Percentiles rank a stretch among this genome's conserved stretches.
These are phyloP conservation scores for Suillus subluteus DNA, from an alignment of 768 basidiomycete species.

Conservation along the genomic window DNA sequence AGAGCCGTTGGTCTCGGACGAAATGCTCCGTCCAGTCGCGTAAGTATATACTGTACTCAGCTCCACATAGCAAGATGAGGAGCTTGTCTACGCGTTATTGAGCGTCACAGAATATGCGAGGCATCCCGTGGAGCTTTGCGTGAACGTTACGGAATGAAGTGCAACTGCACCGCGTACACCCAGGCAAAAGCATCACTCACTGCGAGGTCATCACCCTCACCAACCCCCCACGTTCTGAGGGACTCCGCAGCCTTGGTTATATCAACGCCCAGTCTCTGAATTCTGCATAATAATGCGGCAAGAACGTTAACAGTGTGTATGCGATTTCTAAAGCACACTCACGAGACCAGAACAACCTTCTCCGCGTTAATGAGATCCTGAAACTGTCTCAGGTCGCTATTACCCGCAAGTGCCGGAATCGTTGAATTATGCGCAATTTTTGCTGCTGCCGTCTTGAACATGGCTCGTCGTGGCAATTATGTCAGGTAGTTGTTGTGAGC, in stretches of 20 bases:
- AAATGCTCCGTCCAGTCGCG: neutral
- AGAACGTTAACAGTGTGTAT: neutral
- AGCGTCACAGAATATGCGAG: neutral
- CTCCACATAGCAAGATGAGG: neutral
- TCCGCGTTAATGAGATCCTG: conserved; percentile 92
- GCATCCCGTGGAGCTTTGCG: neutral
- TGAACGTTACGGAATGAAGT: neutral
- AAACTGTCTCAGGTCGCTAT: conserved; percentile 77
- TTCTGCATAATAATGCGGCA: conserved; percentile 35
- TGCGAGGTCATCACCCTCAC: conserved; percentile 83
- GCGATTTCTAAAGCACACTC: conserved; percentile 29
- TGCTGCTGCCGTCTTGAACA: conserved; percentile 80
- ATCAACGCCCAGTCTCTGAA: conserved; percentile 70
- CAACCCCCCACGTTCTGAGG: conserved; percentile 69
- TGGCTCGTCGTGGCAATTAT: conserved; percentile 28
- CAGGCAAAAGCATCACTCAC: conserved; percentile 44
- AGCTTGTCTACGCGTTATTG: neutral
- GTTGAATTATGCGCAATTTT: conserved; percentile 91
- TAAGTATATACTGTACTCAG: neutral
- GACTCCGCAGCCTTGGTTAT: conserved; percentile 73
- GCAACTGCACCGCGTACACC: conserved; percentile 8
- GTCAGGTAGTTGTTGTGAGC: neutral
- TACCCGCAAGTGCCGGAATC: conserved; percentile 68
- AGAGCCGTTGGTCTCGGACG: conserved; percentile 6
- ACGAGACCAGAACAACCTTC: conserved; percentile 81